These are phyloP conservation scores for Cruciata laevipes DNA, from an alignment of 257 asterid species.

Conservation along the genomic window DNA sequence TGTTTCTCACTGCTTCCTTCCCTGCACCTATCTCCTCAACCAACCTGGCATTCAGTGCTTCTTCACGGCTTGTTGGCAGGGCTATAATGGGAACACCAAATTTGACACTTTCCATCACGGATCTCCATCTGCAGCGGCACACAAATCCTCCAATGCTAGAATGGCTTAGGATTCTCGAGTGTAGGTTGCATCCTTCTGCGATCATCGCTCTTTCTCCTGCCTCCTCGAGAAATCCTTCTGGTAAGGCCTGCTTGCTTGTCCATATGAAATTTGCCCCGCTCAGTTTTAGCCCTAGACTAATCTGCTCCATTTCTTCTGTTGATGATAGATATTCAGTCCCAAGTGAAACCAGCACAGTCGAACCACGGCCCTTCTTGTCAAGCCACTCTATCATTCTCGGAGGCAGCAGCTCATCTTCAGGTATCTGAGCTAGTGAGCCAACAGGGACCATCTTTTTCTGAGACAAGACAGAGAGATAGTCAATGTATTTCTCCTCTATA, in stretches of 20 bases:
- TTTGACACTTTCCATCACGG: slow-evolving; percentile 44
- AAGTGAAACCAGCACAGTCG: slow-evolving; percentile 53
- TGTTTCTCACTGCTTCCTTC: slow-evolving; percentile 40
- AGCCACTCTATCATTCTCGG: slow-evolving; percentile 43
- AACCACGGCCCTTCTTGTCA: slow-evolving; percentile 23
- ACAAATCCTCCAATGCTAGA: slow-evolving; percentile 46
- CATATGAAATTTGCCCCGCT: slow-evolving; percentile 51
- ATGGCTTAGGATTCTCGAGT: slow-evolving; percentile 36
- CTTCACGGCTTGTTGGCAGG: slow-evolving; percentile 61
- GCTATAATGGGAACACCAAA: slow-evolving; percentile 49
- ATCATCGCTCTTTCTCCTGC: slow-evolving; percentile 38
- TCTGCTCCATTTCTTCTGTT: slow-evolving; percentile 38
- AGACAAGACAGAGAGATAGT: slow-evolving; percentile 19
- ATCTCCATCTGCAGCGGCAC: slow-evolving; percentile 69
- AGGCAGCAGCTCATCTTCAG: slow-evolving; percentile 10
- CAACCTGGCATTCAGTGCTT: slow-evolving; percentile 53
- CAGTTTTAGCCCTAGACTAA: slow-evolving; percentile 53
- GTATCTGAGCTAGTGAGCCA: slow-evolving; percentile 38
- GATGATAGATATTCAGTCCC: slow-evolving; percentile 58
- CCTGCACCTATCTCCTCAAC: slow-evolving; percentile 49
- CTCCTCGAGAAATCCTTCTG: slow-evolving; percentile 38
- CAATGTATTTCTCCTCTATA: slow-evolving; percentile 52
- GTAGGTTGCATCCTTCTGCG: slow-evolving; percentile 56
- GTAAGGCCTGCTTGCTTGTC: slow-evolving; percentile 31
- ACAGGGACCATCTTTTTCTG: slow-evolving; percentile 40